Percentiles rank a stretch among this genome's conserved stretches.
These are phyloP conservation scores for Eucommia ulmoides DNA, from an alignment of 257 asterid species.

Conservation along the genomic window DNA sequence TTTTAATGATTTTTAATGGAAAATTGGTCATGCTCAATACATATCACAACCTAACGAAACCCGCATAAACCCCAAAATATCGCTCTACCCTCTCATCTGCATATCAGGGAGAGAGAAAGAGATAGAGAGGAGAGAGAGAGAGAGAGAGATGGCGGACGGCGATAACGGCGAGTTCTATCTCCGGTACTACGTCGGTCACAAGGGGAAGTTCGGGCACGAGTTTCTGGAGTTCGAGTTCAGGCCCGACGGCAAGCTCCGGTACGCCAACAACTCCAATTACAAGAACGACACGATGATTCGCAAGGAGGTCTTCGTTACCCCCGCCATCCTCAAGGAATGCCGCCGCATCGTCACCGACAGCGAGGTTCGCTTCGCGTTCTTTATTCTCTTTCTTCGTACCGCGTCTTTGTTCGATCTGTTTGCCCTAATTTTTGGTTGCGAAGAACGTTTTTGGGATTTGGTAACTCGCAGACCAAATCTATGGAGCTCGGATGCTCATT, in stretches of 20 bases:
- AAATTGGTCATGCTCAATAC: too few species aligned
- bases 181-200: slow-evolving; percentile 92
- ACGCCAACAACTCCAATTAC: slow-evolving; percentile 94
- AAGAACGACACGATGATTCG: slow-evolving; percentile 98
- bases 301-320: slow-evolving; percentile 82
- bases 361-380: slow-evolving; percentile 46
- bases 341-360: slow-evolving; percentile 88
- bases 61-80: too few species aligned
- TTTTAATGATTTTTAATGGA: too few species aligned
- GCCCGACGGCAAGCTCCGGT: slow-evolving; percentile 92
- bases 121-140: background rate
- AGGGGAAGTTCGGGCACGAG: slow-evolving; percentile 95
- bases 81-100: too few species aligned
- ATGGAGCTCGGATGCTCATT: too few species aligned
- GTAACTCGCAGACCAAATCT: too few species aligned
- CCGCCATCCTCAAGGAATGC: slow-evolving; percentile 86
- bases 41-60: too few species aligned
- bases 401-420: too few species aligned
- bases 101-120: background rate
- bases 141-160: slow-evolving; percentile 28
- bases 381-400: background rate
- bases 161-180: slow-evolving; percentile 68
- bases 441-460: too few species aligned
- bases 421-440: too few species aligned
- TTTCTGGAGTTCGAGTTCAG: slow-evolving; percentile 88